Conservation (phyloP, 2,329 filamentous ascomycete species). For the Metarhizium sp. region DNA sequence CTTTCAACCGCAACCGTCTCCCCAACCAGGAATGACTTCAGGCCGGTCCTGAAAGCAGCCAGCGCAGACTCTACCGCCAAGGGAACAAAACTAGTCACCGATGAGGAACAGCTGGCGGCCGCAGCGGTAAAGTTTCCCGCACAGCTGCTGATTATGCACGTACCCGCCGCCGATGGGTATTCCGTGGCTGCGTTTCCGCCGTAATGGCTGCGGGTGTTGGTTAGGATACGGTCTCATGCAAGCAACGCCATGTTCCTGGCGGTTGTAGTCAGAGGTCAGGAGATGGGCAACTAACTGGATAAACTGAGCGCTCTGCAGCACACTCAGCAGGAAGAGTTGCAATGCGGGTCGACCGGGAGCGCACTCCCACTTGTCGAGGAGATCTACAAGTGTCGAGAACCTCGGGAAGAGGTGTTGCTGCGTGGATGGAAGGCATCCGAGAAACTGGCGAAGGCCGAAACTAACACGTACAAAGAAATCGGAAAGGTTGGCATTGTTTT, state of each 20-base stretch:
- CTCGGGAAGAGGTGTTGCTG: neutral
- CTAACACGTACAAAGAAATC: neutral
- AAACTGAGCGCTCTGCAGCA: constrained; percentile 16
- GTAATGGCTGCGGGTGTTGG: neutral
- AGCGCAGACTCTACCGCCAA: constrained; percentile 11
- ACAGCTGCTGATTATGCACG: constrained; percentile 15
- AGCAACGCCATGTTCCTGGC: neutral
- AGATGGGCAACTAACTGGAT: constrained; percentile 12
- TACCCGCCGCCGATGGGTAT: constrained; percentile 12
- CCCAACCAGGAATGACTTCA: constrained; percentile 9
- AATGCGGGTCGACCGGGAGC: constrained; percentile 9
- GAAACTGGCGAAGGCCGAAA: neutral
- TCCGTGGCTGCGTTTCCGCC: constrained; percentile 5
- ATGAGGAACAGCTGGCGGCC: constrained; percentile 14
- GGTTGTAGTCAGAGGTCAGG: neutral
- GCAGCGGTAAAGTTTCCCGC: constrained; percentile 17
- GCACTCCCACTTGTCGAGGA: neutral
- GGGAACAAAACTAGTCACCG: constrained; percentile 13
- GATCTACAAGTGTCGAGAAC: neutral
- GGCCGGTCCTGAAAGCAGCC: constrained; percentile 12
- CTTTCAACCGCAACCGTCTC: neutral
- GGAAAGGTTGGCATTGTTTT: neutral
- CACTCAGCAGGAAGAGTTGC: constrained; percentile 13
- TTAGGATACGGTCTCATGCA: neutral
- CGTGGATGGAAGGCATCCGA: neutral